Conservation (phyloP, 169 alveolate genomes). For the Blepharisma undulans region DNA sequence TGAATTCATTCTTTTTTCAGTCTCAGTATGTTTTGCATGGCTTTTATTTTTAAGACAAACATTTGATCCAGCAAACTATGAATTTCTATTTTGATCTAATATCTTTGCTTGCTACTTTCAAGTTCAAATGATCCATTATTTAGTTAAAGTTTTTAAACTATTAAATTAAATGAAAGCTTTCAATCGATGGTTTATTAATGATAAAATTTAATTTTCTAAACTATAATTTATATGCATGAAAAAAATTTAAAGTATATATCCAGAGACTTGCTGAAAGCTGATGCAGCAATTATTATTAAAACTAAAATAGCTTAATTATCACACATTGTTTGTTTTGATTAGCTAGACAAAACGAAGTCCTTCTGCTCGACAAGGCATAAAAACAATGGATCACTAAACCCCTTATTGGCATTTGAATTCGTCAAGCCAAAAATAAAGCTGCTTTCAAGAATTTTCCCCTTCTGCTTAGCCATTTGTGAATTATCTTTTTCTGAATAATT, state of each 20-base stretch:
- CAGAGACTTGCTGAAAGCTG: too few species aligned
- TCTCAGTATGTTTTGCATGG: neutral
- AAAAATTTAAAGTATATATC: too few species aligned
- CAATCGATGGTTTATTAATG: too few species aligned
- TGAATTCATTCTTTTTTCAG: neutral
- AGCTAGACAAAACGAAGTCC: neutral
- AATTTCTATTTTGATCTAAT: neutral
- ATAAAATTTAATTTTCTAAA: too few species aligned
- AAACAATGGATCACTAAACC: neutral
- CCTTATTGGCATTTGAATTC: neutral
- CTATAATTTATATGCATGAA: too few species aligned
- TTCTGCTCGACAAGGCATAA: slow-evolving; percentile 15
- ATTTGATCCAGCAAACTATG: neutral
- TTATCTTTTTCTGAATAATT: neutral
- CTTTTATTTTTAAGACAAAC: neutral
- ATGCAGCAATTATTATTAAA: too few species aligned
- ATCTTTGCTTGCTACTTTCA: neutral
- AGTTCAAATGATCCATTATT: neutral
- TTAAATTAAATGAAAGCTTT: too few species aligned
- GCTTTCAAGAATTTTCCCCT: neutral
- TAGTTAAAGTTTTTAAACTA: too few species aligned
- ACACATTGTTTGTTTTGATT: too few species aligned
- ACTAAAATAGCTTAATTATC: too few species aligned
- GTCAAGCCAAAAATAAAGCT: slow-evolving; percentile 3
- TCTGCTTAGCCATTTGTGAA: neutral